These are phyloP conservation scores for Escovopsis weberi DNA, from an alignment of 2,329 filamentous ascomycete species.

Conservation along the genomic window DNA sequence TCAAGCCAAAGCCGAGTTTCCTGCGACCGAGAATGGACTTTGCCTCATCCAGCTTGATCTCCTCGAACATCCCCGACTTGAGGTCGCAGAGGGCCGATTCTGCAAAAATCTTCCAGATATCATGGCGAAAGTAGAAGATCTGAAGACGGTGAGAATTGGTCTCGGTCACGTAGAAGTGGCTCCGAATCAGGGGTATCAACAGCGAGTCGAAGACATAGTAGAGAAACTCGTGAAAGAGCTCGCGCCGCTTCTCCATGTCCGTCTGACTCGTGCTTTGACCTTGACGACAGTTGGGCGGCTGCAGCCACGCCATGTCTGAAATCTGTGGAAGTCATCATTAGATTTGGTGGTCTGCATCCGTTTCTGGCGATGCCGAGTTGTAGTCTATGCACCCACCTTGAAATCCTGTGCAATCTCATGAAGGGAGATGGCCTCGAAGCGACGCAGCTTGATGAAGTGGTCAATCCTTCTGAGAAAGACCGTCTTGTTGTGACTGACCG, in stretches of 20 bases:
- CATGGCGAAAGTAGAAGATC: constrained; percentile 88
- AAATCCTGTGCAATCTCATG: constrained; percentile 65
- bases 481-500: constrained; percentile 41
- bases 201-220: constrained; percentile 92
- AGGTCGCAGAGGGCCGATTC: constrained; percentile 56
- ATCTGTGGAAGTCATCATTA: constrained; percentile 33
- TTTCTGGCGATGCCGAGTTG: too few species aligned
- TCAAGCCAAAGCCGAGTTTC: constrained; percentile 58
- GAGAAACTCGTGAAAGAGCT: constrained; percentile 71
- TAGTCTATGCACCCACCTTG: constrained; percentile 36
- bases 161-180: constrained; percentile 91
- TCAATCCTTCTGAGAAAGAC: constrained; percentile 56
- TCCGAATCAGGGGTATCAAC: constrained; percentile 70
- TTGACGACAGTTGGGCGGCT: constrained; percentile 31
- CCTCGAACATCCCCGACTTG: constrained; percentile 63
- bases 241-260: constrained; percentile 60
- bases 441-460: constrained; percentile 59
- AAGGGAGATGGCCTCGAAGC: constrained; percentile 68
- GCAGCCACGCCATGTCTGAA: constrained; percentile 57
- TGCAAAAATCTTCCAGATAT: constrained; percentile 68
- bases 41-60: constrained; percentile 46
- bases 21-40: constrained; percentile 44
- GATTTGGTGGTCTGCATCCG: not conserved
- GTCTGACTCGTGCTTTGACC: constrained; percentile 48
- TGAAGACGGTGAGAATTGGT: constrained; percentile 66